These are phyloP conservation scores for Spathaspora arborariae DNA, from an alignment of 805 yeast species.

Conservation along the genomic window DNA sequence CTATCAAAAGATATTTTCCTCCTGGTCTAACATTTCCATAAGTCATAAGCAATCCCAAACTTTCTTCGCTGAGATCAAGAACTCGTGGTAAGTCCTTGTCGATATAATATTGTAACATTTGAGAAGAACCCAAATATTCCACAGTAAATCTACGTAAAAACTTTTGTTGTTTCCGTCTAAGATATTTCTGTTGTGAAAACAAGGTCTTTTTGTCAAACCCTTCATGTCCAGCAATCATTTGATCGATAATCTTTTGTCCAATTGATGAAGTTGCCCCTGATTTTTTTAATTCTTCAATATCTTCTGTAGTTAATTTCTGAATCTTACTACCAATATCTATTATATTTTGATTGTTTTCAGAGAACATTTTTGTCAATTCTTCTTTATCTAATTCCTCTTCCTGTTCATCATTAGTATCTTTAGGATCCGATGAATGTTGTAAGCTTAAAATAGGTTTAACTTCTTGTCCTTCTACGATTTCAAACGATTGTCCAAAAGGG, in stretches of 20 bases:
- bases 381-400: slow-evolving; percentile 33
- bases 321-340: slow-evolving; percentile 64
- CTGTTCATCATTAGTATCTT: slow-evolving; percentile 12
- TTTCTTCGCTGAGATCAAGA: slow-evolving; percentile 80
- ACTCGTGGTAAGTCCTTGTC: slow-evolving; percentile 74
- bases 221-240: slow-evolving; percentile 77
- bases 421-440: slow-evolving; percentile 13
- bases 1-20: slow-evolving; percentile 82
- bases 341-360: slow-evolving; percentile 60
- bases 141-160: slow-evolving; percentile 83
- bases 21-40: slow-evolving; percentile 84
- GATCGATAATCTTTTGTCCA: slow-evolving; percentile 77
- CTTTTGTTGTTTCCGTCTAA: slow-evolving; percentile 88
- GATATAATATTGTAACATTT: slow-evolving; percentile 65
- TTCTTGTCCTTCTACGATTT: slow-evolving; percentile 56
- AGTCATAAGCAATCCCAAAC: slow-evolving; percentile 72
- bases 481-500: slow-evolving; percentile 87
- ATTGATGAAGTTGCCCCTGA: slow-evolving; percentile 57
- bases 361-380: slow-evolving; percentile 32
- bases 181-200: slow-evolving; percentile 87
- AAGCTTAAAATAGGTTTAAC: slow-evolving; percentile 48
- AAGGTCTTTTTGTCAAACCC: slow-evolving; percentile 86
- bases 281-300: slow-evolving; percentile 78
- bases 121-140: slow-evolving; percentile 67
- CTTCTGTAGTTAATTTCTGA: slow-evolving; percentile 73